Base-by-base conservation (phyloP, 441 rosid species). In the Biscutella laevigata region DNA sequence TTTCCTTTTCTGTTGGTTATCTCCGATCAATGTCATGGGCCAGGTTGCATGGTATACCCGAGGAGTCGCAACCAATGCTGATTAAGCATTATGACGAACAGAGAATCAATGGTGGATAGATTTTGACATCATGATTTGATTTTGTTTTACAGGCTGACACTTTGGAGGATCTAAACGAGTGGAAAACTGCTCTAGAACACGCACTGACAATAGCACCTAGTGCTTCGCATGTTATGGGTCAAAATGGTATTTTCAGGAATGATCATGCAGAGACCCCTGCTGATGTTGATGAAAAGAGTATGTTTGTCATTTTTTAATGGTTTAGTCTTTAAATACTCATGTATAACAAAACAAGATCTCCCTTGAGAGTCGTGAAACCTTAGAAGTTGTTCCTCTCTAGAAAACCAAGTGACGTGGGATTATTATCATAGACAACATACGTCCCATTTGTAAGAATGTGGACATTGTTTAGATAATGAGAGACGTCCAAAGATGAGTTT, bases 201-300 rank as follows among this genome's bases (percentile, higher is more conserved):
- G 99, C 99, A 64, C 74, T 94, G 64, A 69, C 89, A 30, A 84
- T 79, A 75, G 96, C 99, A 69, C 99, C 99, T 2, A 79, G 61
- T 70, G 71, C 95, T 53, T 71, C 79, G 36, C 80, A 76, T 69
- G 83, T 67, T 45, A 74, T 75, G 81, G 87, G 94, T 63, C 92
- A 86, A 70, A 89, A 89, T 73, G 95, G 95, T 48, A 70, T 81
- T 53, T 66, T 86, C 16, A 83, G 69, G 71, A 86, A 80, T 56
- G 95, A 80, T 49, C 87, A 80, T 66, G 66, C 74, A 45, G 88
- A 83, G 22, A 64, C 77, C 42, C 55, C 70, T 62, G 32, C 72
- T 64, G 74, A 66, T 69, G 65, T 75, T 63, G 44, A 51, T 39
- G 95, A 81, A 57, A 82, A 75, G 66, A 51, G 96, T 84, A 75